These are phyloP conservation scores for Beta corolliflora DNA, from an alignment of 179 eudicot genomes.

Conservation along the genomic window DNA sequence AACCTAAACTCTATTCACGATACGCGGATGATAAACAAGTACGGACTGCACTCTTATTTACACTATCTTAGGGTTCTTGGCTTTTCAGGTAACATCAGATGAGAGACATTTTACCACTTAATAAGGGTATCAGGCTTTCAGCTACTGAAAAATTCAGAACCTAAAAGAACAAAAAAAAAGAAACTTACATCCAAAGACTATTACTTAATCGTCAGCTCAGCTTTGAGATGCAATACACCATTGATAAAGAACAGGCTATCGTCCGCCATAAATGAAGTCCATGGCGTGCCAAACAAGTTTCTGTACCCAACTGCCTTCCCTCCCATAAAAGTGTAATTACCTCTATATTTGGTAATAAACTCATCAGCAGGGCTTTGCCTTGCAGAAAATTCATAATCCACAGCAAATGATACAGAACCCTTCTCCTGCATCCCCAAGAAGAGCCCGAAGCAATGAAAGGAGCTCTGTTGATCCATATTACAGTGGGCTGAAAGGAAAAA, in stretches of 20 bases:
- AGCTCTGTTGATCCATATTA: conserved; percentile 77
- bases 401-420: conserved; percentile 59
- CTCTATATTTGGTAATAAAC: conserved; percentile 50
- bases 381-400: conserved; percentile 71
- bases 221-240: conserved; percentile 68
- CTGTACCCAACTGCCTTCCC: conserved; percentile 89
- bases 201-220: conserved; percentile 60
- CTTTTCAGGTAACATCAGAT: neutral
- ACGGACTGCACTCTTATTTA: neutral
- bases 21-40: neutral
- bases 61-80: neutral
- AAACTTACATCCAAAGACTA: conserved; percentile 2
- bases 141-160: no score
- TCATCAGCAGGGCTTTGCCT: conserved; percentile 53
- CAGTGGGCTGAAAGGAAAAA: conserved; percentile 86
- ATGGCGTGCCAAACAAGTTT: conserved; percentile 61
- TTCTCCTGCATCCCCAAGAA: conserved; percentile 87
- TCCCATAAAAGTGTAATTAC: conserved; percentile 68
- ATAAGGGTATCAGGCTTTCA: no score
- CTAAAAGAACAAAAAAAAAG: no score
- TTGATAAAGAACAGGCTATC: conserved; percentile 66
- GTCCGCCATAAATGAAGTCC: conserved; percentile 61
- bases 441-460: conserved; percentile 70
- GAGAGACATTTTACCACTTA: neutral
- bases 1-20: no score